These are phyloP conservation scores for Phyllosticta ampelicida DNA, from an alignment of 2,329 filamentous ascomycete species.

Conservation along the genomic window DNA sequence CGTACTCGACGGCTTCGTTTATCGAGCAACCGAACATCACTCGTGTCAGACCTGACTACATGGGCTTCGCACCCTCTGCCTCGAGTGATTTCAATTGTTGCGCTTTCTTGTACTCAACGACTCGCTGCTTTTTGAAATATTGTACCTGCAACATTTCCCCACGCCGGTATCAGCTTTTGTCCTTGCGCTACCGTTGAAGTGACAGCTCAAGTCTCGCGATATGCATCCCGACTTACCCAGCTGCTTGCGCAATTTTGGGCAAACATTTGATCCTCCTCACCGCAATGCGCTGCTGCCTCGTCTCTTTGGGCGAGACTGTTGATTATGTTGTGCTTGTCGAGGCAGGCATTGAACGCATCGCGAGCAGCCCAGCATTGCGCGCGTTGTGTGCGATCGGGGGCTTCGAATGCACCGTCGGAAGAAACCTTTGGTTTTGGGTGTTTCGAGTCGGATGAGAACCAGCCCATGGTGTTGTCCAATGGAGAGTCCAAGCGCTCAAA, in stretches of 20 bases:
- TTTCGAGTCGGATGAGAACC: constrained; percentile 36
- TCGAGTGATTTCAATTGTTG: constrained; percentile 61
- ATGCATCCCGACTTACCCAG: constrained; percentile 56
- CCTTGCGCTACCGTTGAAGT: neutral
- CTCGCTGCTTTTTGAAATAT: constrained; percentile 95
- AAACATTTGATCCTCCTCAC: constrained; percentile 52
- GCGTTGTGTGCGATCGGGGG: constrained; percentile 76
- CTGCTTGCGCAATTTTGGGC: constrained; percentile 77
- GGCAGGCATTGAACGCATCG: constrained; percentile 78
- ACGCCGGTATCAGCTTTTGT: neutral
- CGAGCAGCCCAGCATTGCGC: constrained; percentile 80
- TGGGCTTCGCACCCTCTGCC: constrained; percentile 57
- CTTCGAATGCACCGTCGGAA: constrained; percentile 50
- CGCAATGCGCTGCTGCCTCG: constrained; percentile 43
- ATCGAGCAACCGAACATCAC: neutral
- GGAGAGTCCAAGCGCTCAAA: neutral
- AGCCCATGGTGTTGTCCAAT: constrained; percentile 40
- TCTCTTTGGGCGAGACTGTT: constrained; percentile 55
- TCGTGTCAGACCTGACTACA: constrained; percentile 23
- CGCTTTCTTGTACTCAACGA: constrained; percentile 83
- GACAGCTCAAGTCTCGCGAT: neutral
- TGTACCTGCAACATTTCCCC: constrained; percentile 51
- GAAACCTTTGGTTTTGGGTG: constrained; percentile 30
- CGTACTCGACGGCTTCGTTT: neutral
- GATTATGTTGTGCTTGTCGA: constrained; percentile 71